Conservation (phyloP, 371 early-diverging fungal species). For the Saksenaea vasiformis region DNA sequence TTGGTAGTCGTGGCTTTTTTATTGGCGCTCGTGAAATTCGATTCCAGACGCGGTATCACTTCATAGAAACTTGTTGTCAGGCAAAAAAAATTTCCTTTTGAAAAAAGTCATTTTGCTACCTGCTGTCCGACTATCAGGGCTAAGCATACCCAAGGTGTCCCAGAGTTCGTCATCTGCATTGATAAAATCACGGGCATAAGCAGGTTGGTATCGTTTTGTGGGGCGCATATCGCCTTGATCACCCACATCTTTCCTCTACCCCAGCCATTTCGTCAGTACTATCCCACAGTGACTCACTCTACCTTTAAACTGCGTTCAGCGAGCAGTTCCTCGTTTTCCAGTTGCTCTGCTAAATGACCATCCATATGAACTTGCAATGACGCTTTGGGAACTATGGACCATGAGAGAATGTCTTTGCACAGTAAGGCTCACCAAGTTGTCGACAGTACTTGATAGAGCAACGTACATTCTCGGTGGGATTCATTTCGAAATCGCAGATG, state of each 20-base stretch:
- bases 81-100: neutral
- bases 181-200: slow-evolving; percentile 22
- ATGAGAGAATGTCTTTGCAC: neutral
- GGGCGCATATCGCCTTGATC: neutral
- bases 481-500: neutral
- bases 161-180: slow-evolving; percentile 36
- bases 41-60: slow-evolving; percentile 1
- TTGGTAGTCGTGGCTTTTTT: neutral
- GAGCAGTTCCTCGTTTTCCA: slow-evolving; percentile 7
- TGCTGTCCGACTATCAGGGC: slow-evolving; percentile 7
- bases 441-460: slow-evolving; percentile 9
- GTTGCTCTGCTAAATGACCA: slow-evolving; percentile 13
- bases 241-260: neutral
- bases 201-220: slow-evolving; percentile 1
- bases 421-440: slow-evolving; percentile 3
- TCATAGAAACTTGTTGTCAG: neutral
- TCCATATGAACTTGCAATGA: slow-evolving; percentile 12
- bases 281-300: neutral
- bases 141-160: slow-evolving; percentile 27
- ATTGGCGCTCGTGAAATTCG: neutral
- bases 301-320: neutral
- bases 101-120: neutral
- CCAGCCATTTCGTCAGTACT: neutral
- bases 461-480: neutral
- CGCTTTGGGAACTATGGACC: slow-evolving; percentile 1